Evolutionary conservation across 305 asterid genomes (phyloP).

Genomic region (Fraxinus sp.): DNA sequence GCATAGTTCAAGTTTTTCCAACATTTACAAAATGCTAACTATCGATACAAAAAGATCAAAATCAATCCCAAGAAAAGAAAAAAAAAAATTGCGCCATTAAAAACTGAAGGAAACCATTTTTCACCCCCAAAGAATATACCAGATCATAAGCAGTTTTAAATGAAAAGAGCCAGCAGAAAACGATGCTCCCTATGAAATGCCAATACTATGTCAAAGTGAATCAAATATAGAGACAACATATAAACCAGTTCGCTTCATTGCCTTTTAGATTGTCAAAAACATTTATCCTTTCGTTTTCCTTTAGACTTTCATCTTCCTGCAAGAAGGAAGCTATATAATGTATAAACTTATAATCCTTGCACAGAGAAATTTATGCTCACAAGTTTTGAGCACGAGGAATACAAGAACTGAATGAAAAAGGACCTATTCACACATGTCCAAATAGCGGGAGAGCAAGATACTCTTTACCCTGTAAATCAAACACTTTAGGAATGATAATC

Average conservation of each 20-base stretch:
- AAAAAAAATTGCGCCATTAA: not conserved
- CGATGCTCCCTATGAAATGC: not conserved
- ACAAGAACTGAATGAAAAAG: not conserved
- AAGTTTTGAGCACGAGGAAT: conserved; percentile 14
- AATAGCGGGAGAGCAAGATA: conserved; percentile 53
- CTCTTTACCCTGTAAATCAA: conserved; percentile 38
- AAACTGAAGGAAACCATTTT: not conserved
- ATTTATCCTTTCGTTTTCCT: conserved; percentile 19
- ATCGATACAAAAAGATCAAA: not conserved
- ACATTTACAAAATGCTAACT: not conserved
- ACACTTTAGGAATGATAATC: not conserved
- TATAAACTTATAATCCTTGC: not conserved
- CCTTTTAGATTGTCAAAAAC: conserved; percentile 12
- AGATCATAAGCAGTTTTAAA: not conserved
- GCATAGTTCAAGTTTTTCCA: not conserved
- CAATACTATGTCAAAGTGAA: not conserved
- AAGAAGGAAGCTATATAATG: conserved; percentile 16
- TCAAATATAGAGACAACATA: not conserved
- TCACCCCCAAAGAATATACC: not conserved
- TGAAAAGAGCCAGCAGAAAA: not conserved
- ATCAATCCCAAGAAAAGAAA: not conserved
- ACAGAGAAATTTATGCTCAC: conserved; percentile 7
- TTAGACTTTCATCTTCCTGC: conserved; percentile 2
- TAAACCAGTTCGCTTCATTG: not conserved
- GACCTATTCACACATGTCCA: not conserved